Evolutionary conservation across 768 basidiomycete genomes (phyloP), one percentile per base, ranked within the genome.

Genomic region (Tricholoma furcatifolium): DNA sequence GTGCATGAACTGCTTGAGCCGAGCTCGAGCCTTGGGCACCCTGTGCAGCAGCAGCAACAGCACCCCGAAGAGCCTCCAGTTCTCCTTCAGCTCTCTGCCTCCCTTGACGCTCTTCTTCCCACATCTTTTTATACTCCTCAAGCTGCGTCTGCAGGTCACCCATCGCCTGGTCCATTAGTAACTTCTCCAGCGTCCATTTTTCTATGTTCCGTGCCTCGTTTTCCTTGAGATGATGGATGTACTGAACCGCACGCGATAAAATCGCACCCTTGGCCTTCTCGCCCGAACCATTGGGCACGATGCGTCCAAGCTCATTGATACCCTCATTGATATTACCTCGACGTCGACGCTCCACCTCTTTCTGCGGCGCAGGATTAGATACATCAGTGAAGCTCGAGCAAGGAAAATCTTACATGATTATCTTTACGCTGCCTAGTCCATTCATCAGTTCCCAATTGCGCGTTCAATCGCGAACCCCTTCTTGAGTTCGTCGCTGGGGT

Each of bases 291-390:
- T 86, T 89, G 3, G 95, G 95, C 9, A 98, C 87, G 60, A 95
- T 90, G 0, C 86, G 82, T 0, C 89, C 88, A 14, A 98, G 85
- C 61, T 91, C 88, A 63, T 90, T 93, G 73, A 99, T 97, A 0
- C 95, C 95, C 57, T 95, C 90, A 70, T 96, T 97, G 72, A 99
- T 98, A 60, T 93, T 93, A 15, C 94, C 94, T 43, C 96, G 80
- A 48, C 96, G 87, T 34, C 93, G 84, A 48, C 96, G 88, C 68
- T 99, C 96, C 11, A 98, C 94, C 73, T 98, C 94, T 91, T 98
- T 98, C 95, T 98, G 73, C 47, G 58, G 14, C 10, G 12, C 4
- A 42, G 11, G 2, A 18, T 43, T 14, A 43, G 42, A 27, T 24
- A 54, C 14, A 30, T 4, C 3, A 31, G 8, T 20, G 6, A 30